A percentile compares a stretch with the other conserved stretches of the same genome.
Evolutionary conservation across 257 asterid species (phyloP).

Genomic region (Apocynum venetum): DNA sequence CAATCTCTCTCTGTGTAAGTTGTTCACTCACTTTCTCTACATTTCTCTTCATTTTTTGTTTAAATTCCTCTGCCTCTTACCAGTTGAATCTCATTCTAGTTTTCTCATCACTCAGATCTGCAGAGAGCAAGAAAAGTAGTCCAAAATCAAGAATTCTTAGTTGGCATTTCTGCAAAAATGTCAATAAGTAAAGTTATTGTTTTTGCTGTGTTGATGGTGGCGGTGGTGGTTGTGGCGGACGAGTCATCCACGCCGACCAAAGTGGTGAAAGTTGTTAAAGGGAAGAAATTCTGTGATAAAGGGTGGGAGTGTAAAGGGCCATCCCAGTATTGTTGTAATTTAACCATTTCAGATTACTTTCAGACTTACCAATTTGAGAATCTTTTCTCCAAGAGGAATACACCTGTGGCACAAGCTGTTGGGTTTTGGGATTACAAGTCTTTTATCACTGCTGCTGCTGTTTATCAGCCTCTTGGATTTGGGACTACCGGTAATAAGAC

Average conservation of each 20-base stretch:
- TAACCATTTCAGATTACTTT: constrained; percentile 66
- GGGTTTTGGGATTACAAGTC: constrained; percentile 80
- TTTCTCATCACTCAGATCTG: neutral
- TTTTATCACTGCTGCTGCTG: constrained; percentile 65
- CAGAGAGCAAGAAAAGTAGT: neutral
- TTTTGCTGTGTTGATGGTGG: constrained; percentile 23
- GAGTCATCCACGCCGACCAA: constrained; percentile 34
- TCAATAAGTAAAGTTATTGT: constrained; percentile 19
- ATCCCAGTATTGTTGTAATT: constrained; percentile 69
- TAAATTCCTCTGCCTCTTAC: neutral
- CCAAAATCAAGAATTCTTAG: neutral
- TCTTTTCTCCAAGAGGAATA: constrained; percentile 64
- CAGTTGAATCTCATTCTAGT: neutral
- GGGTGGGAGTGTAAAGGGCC: constrained; percentile 69
- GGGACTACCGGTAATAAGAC: constrained; percentile 76
- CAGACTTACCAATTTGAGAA: constrained; percentile 70
- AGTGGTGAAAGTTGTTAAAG: constrained; percentile 49
- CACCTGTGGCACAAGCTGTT: constrained; percentile 70
- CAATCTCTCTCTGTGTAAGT: constrained; percentile 5
- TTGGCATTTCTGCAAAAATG: neutral
- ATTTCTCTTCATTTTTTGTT: neutral
- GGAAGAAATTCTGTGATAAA: constrained; percentile 57
- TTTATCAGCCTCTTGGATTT: constrained; percentile 71
- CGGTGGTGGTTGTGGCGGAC: constrained; percentile 29
- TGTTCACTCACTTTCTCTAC: neutral